These are phyloP conservation scores for Solanum ossicruentum DNA, from an alignment of 257 asterid species.

Conservation along the genomic window DNA sequence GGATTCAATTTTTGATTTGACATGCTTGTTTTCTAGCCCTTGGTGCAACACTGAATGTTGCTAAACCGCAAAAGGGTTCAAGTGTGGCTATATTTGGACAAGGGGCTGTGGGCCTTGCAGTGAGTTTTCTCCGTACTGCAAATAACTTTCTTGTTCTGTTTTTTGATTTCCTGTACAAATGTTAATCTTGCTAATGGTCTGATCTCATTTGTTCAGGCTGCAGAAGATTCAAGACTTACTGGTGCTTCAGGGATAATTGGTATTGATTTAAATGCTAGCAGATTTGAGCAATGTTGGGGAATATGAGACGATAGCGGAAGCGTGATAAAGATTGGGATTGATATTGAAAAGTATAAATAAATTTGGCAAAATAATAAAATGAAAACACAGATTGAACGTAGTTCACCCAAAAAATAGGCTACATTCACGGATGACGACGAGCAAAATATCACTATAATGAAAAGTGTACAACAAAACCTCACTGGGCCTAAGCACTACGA, in stretches of 20 bases:
- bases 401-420: too few relatives aligned
- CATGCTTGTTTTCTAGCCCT: slow-evolving; percentile 28
- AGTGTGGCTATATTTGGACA: slow-evolving; percentile 68
- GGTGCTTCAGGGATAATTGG: slow-evolving; percentile 76
- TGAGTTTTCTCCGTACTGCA: slow-evolving; percentile 1
- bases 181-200: background rate
- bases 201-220: slow-evolving; percentile 32
- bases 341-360: too few relatives aligned
- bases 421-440: too few relatives aligned
- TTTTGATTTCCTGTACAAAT: too few relatives aligned
- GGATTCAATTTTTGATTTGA: background rate
- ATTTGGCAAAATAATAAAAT: too few relatives aligned
- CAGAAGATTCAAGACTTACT: slow-evolving; percentile 71
- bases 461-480: too few relatives aligned
- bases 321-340: too few relatives aligned
- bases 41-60: slow-evolving; percentile 83
- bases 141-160: background rate
- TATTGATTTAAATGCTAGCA: slow-evolving; percentile 46
- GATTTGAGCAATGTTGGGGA: too few relatives aligned
- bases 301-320: too few relatives aligned
- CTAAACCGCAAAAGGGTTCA: slow-evolving; percentile 58
- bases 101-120: slow-evolving; percentile 91
- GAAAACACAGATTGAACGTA: too few relatives aligned
- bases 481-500: too few relatives aligned
- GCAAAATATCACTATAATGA: too few relatives aligned